A percentile compares a stretch with the other conserved stretches of the same genome.
These are phyloP conservation scores for Porcisia deanei DNA, from an alignment of 208 protist genomes.

Conservation along the genomic window DNA sequence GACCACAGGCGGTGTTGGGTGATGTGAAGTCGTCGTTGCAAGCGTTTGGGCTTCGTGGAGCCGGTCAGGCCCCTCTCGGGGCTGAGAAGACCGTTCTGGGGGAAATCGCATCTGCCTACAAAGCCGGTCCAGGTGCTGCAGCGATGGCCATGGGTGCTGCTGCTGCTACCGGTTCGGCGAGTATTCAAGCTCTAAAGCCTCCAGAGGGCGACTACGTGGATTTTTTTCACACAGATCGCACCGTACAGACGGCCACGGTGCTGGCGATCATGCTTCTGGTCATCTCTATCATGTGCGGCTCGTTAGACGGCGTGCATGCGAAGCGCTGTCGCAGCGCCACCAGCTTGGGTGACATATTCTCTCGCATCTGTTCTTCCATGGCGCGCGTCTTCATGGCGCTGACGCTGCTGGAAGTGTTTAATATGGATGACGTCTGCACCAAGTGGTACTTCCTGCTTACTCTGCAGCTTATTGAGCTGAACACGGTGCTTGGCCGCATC, in stretches of 20 bases:
- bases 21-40: constrained; percentile 40
- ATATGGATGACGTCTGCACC: constrained; percentile 52
- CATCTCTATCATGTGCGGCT: constrained; percentile 65
- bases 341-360: constrained; percentile 90
- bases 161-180: constrained; percentile 2
- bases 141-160: neutral
- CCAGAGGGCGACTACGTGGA: constrained; percentile 32
- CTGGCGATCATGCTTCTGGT: constrained; percentile 65
- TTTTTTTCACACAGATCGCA: constrained; percentile 52
- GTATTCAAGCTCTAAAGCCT: neutral
- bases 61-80: constrained; percentile 35
- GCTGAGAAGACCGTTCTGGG: constrained; percentile 13
- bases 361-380: constrained; percentile 74
- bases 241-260: constrained; percentile 61
- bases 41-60: constrained; percentile 45
- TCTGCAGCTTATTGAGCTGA: constrained; percentile 83
- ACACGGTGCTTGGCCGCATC: constrained; percentile 83
- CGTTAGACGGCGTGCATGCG: constrained; percentile 85
- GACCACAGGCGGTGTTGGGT: constrained; percentile 10
- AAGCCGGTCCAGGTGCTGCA: neutral
- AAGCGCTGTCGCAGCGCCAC: constrained; percentile 73
- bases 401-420: constrained; percentile 75
- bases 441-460: constrained; percentile 82
- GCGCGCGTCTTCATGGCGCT: constrained; percentile 83
- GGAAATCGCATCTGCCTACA: constrained; percentile 16